Evolutionary conservation across 1,284 basidiomycete genomes (phyloP), one percentile per base, ranked within the genome.

Genomic region (Apiotrichum domesticum): DNA sequence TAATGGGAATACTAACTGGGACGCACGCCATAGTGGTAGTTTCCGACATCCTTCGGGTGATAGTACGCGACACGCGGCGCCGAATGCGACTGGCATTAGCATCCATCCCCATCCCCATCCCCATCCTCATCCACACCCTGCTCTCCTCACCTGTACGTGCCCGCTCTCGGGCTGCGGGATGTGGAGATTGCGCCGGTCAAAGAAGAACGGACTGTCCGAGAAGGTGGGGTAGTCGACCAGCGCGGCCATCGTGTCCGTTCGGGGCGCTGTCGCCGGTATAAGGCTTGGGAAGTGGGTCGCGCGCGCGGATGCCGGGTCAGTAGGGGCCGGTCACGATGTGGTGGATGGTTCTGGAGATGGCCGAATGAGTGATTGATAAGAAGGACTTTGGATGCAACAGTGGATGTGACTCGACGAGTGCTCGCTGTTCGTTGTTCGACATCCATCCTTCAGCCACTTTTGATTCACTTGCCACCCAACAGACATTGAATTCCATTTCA

Each of bases 21-120:
- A 21, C 21, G 58, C 78, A 93, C 93, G 59, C 93, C 94, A 78
- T 94, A 96, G 73, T 97, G 93, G 74, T 93, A 91, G 66, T 91
- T 87, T 2, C 96, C 96, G 3, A 98, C 90, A 54, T 88, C 89
- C 74, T 89, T 87, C 0, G 95, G 90, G 68, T 88, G 93, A 78
- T 96, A 98, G 77, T 98, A 98, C 13, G 92, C 91, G 9, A 98
- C 95, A 62, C 87, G 84, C 0, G 90, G 87, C 33, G 86, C 81
- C 37, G 88, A 92, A 78, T 95, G 90, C 0, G 88, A 81, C 90
- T 88, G 56, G 39, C 35, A 21, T 46, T 13, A 51, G 58, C 40
- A 56, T 13, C 37, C 8, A 39, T 8, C 7, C 37, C 13, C 37
- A 39, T 39, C 37, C 7, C 7, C 21, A 21, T 21, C 21, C 21